Base-by-base conservation (phyloP, 2,329 filamentous ascomycete genomes). In the Dactylellina drechsleri region DNA sequence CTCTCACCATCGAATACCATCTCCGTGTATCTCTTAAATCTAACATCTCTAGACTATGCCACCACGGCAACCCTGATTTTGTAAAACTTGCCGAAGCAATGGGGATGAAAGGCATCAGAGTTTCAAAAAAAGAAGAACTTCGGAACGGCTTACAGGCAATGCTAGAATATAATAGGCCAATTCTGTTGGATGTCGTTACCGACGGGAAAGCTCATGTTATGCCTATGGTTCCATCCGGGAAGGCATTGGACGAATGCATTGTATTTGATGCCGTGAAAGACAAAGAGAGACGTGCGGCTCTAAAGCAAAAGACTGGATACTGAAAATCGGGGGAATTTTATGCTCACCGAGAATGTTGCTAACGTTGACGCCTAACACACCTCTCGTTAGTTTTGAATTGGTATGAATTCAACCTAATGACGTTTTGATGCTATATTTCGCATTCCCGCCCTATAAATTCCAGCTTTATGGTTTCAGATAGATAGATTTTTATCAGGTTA, bases 11-110 rank as follows among this genome's bases (percentile, higher is more conserved):
- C 13, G 7, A n/a, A 4, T 15, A n/a, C 1, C 13, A 16, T 4
- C n/a, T 50, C 8, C 26, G 41, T n/a, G n/a, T n/a, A n/a, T n/a
- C n/a, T n/a, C 16, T 18, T 7, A 28, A 40, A 50, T 12, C n/a
- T 36, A 15, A 74, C 26, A 4, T 36, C 4, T 7, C 12, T 8
- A 61, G 45, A 8, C 58, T 61, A 10, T 16, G 20, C 0, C 94
- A 97, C 82, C 93, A 97, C 84, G 86, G 88, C 81, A 97, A 98
- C 83, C 93, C 94, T n/a, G 90, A 97, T 82, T 97, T 97, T 81
- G 91, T 94, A 83, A 97, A 94, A 85, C 86, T 98, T 53, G 89
- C 92, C 40, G 92, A 97, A 77, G 90, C 94, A 20, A 97, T 98
- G 93, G 89, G 90, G 76, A 87, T 98, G 13, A 90, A 93, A 82